These are phyloP conservation scores for Leishmania mexicana DNA, from an alignment of 208 protist species.

Conservation along the genomic window DNA sequence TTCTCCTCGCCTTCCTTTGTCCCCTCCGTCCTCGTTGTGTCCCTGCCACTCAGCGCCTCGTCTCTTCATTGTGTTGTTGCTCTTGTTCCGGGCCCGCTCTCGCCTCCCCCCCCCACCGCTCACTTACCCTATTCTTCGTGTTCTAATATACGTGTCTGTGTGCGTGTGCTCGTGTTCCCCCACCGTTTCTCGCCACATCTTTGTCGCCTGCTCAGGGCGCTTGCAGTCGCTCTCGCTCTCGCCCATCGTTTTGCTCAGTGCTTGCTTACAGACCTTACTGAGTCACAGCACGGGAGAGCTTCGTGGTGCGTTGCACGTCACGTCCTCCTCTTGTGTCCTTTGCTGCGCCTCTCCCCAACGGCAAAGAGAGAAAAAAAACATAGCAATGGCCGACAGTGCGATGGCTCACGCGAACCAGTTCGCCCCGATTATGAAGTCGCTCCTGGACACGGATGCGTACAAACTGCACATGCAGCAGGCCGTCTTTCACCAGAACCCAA, in stretches of 20 bases:
- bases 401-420: slow-evolving; percentile 36
- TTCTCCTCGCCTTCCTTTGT: background rate
- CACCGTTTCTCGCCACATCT: background rate
- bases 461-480: slow-evolving; percentile 93
- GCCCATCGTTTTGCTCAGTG: background rate
- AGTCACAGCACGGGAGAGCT: no score
- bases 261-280: background rate
- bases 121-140: no score
- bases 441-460: slow-evolving; percentile 90
- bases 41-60: background rate
- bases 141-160: no score
- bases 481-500: slow-evolving; percentile 72
- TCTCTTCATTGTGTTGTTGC: no score
- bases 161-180: no score
- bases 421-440: slow-evolving; percentile 74
- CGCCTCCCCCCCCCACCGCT: background rate
- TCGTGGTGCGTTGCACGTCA: background rate
- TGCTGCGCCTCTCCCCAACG: background rate
- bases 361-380: background rate
- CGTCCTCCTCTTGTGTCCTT: background rate
- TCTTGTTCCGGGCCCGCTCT: no score
- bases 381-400: background rate
- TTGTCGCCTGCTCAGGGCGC: background rate
- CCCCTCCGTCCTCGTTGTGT: no score
- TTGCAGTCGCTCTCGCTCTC: background rate